Conservation (phyloP, 306 rosid species). For the Potentilla sterilis region DNA sequence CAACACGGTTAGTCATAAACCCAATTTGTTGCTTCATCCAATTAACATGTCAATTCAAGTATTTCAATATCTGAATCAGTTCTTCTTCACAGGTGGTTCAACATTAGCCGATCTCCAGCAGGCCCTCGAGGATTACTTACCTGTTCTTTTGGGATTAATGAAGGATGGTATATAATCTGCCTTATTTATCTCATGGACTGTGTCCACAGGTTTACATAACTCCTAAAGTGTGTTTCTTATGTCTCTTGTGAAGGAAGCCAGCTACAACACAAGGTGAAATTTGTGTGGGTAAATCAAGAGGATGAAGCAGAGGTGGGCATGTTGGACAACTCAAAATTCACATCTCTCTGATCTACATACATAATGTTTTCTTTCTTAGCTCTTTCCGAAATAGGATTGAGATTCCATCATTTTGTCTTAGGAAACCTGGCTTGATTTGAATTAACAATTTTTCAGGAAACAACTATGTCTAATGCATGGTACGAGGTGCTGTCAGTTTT, state of each 20-base stretch:
- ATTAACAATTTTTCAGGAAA: conserved; percentile 64
- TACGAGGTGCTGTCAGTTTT: conserved; percentile 94
- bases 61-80: conserved; percentile 37
- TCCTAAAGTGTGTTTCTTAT: conserved; percentile 25
- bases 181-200: conserved; percentile 18
- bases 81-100: conserved; percentile 73
- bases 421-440: conserved; percentile 29
- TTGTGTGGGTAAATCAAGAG: conserved; percentile 92
- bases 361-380: not conserved
- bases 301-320: conserved; percentile 78
- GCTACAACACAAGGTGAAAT: conserved; percentile 81
- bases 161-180: conserved; percentile 68
- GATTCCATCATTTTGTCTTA: conserved; percentile 21
- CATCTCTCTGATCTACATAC: not conserved
- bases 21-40: conserved; percentile 15
- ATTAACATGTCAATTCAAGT: conserved; percentile 14
- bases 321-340: conserved; percentile 12
- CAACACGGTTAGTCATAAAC: conserved; percentile 73
- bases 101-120: conserved; percentile 85
- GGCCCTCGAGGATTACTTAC: conserved; percentile 88
- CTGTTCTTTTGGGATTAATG: conserved; percentile 88
- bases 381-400: not conserved
- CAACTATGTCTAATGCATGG: conserved; percentile 83
- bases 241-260: conserved; percentile 72
- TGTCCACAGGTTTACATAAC: conserved; percentile 23